Evolutionary conservation across 2,329 filamentous ascomycete genomes (phyloP).

Genomic region (Arthrobotrys musiformis): DNA sequence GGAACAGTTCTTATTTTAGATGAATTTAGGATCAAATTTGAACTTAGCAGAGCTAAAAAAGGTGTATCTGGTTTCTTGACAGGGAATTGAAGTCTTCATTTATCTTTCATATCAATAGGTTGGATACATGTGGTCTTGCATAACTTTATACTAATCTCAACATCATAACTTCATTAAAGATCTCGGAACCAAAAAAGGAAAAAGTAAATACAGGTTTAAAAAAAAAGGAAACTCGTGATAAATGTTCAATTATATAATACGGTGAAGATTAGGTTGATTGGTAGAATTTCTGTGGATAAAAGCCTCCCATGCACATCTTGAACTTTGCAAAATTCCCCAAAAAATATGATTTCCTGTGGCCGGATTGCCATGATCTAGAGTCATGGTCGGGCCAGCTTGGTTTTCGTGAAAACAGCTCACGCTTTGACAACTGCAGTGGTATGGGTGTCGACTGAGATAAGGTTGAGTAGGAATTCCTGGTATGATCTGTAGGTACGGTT

Average conservation of each 20-base stretch:
- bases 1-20: background rate
- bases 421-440: slow-evolving; percentile 47
- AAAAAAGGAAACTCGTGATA: slow-evolving; percentile 51
- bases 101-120: background rate
- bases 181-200: background rate
- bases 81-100: slow-evolving; percentile 1
- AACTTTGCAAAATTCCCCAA: background rate
- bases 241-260: slow-evolving; percentile 40
- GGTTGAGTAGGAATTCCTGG: slow-evolving; percentile 48
- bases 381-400: background rate
- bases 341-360: background rate
- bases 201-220: slow-evolving; percentile 5
- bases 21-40: background rate
- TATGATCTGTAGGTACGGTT: slow-evolving; percentile 11
- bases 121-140: slow-evolving; percentile 1
- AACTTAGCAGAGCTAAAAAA: background rate
- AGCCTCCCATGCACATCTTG: background rate
- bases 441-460: slow-evolving; percentile 52
- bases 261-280: slow-evolving; percentile 38
- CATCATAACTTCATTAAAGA: slow-evolving; percentile 23
- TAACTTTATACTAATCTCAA: background rate
- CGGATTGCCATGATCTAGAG: slow-evolving; percentile 3
- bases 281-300: background rate
- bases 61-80: background rate
- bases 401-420: background rate